These are phyloP conservation scores for Oryza australiensis DNA, from an alignment of 176 grass and related monocot species.

Conservation along the genomic window DNA sequence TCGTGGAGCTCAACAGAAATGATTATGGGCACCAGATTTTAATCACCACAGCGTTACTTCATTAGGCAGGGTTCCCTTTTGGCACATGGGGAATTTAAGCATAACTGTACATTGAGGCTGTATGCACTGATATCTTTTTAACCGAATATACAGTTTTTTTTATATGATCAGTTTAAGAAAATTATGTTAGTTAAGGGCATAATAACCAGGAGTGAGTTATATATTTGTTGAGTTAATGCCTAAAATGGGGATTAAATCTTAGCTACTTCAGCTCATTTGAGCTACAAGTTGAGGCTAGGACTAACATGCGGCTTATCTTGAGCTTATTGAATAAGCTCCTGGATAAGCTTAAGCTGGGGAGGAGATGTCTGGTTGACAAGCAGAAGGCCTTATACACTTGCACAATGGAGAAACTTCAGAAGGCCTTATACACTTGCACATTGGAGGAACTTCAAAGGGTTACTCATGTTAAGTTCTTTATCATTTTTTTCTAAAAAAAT, in stretches of 20 bases:
- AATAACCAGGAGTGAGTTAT: not conserved
- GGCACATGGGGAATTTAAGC: too few relatives aligned
- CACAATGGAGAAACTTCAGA: not conserved
- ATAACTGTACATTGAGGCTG: not conserved
- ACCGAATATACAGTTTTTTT: not conserved
- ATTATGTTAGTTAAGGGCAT: not conserved
- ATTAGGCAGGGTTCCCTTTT: too few relatives aligned
- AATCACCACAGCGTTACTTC: too few relatives aligned
- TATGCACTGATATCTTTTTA: not conserved
- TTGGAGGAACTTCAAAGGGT: not conserved
- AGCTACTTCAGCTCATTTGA: not conserved
- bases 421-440: not conserved
- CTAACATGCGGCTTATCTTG: not conserved
- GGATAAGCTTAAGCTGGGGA: not conserved
- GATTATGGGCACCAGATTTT: not conserved
- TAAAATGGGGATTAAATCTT: not conserved
- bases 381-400: not conserved
- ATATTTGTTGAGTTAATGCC: not conserved
- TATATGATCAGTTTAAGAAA: not conserved
- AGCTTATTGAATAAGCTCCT: not conserved
- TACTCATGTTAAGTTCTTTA: too few relatives aligned
- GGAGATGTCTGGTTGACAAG: not conserved
- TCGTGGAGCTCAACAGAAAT: not conserved
- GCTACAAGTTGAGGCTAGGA: not conserved
- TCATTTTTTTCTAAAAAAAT: not conserved